Percentiles rank a stretch among this genome's conserved stretches.
phyloP scores from a whole-genome alignment of 305 asterid species.

The Fraxinus paxiana region DNA sequence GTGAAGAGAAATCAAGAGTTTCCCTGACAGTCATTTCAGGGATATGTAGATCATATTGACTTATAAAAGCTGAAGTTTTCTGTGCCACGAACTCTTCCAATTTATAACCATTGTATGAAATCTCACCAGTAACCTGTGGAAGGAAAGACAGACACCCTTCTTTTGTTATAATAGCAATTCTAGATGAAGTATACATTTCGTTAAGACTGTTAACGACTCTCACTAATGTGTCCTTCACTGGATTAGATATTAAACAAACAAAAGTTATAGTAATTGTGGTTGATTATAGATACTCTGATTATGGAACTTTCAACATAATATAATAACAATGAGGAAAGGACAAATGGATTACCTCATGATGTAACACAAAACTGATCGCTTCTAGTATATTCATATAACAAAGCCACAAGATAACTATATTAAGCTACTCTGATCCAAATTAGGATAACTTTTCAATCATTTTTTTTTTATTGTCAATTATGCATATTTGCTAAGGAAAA shows the following conservation, averaged over 20 bases:
- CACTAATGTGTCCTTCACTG: not conserved
- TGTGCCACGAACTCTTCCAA: slow-evolving; percentile 36
- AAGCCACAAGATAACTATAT: not conserved
- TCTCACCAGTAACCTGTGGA: slow-evolving; percentile 35
- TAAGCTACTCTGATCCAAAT: not conserved
- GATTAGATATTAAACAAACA: not conserved
- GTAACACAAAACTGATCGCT: not conserved
- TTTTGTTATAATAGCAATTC: not conserved
- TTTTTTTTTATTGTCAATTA: not conserved
- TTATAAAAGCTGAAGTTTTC: slow-evolving; percentile 40
- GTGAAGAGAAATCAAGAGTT: slow-evolving; percentile 39
- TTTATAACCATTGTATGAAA: slow-evolving; percentile 36
- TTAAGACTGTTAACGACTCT: not conserved
- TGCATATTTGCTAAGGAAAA: not conserved
- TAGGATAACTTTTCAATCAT: not conserved
- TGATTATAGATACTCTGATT: not conserved
- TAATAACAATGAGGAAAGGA: not conserved
- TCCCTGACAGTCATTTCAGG: slow-evolving; percentile 45
- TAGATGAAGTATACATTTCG: not conserved
- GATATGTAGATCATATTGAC: slow-evolving; percentile 38
- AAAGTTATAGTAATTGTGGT: not conserved
- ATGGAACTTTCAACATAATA: not conserved
- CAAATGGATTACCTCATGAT: not conserved
- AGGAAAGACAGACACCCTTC: not conserved
- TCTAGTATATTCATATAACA: not conserved